These are phyloP conservation scores for Flaveria linearis DNA, from an alignment of 129 eudicot species.

Conservation along the genomic window DNA sequence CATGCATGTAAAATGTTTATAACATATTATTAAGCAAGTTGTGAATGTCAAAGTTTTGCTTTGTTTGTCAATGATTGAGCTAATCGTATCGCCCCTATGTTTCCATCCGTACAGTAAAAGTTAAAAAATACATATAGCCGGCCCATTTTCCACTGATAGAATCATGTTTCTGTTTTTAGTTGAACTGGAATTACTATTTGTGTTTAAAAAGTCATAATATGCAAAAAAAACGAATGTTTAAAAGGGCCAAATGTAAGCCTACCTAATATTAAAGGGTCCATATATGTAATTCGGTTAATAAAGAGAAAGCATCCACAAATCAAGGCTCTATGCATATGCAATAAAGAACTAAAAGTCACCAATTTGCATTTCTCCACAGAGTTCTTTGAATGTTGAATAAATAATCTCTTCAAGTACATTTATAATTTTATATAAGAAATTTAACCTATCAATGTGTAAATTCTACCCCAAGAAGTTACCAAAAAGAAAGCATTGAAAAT, in stretches of 20 bases:
- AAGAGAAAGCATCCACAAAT: not conserved
- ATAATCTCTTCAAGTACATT: constrained; percentile 21
- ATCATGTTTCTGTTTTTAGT: not conserved
- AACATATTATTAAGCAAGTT: not conserved
- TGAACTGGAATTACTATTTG: not conserved
- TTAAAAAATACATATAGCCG: too few species aligned
- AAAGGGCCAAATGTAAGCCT: not conserved
- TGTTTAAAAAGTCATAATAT: not conserved
- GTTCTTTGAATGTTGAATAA: constrained; percentile 11
- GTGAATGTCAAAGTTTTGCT: constrained; percentile 1
- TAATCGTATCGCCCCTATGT: too few species aligned
- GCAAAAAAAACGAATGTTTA: not conserved
- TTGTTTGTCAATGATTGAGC: not conserved
- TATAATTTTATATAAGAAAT: constrained; percentile 9
- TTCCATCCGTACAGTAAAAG: too few species aligned
- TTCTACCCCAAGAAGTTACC: not conserved
- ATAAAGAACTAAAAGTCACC: not conserved
- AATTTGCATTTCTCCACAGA: constrained; percentile 4
- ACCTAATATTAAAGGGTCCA: not conserved
- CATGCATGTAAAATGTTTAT: not conserved
- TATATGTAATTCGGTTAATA: not conserved
- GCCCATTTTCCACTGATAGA: not conserved
- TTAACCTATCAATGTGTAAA: constrained; percentile 28
- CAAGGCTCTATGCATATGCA: constrained; percentile 16
- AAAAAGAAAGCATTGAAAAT: not conserved